Percentiles rank a stretch among this genome's conserved stretches.
These are phyloP conservation scores for Chalaropsis thielavioides DNA, from an alignment of 2,329 filamentous ascomycete genomes.

Conservation along the genomic window DNA sequence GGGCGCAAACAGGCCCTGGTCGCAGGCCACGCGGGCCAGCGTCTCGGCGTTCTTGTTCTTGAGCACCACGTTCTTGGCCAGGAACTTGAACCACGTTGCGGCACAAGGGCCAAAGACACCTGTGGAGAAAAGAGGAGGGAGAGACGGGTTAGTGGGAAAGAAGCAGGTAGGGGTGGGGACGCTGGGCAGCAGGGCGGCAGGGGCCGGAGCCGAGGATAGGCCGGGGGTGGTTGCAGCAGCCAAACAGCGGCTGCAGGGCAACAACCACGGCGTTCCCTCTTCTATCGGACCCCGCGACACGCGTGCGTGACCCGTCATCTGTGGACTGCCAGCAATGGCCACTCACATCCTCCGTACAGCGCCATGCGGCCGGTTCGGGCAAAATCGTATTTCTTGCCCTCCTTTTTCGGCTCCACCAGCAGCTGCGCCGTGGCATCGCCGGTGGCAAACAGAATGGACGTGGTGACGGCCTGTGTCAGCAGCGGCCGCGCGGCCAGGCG, in stretches of 20 bases:
- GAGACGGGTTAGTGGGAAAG: neutral
- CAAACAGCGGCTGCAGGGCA: too few relatives aligned
- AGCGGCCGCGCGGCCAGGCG: slow-evolving; percentile 68
- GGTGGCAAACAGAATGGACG: slow-evolving; percentile 79
- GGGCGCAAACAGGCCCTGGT: slow-evolving; percentile 77
- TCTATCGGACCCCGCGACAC: too few relatives aligned
- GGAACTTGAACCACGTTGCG: slow-evolving; percentile 72
- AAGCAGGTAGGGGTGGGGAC: slow-evolving; percentile 8
- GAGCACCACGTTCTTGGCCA: slow-evolving; percentile 54
- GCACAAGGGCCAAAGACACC: slow-evolving; percentile 77
- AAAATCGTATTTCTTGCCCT: slow-evolving; percentile 52
- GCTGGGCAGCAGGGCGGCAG: neutral
- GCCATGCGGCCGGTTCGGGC: slow-evolving; percentile 64
- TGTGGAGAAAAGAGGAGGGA: too few relatives aligned
- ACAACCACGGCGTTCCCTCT: too few relatives aligned
- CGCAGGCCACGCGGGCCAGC: slow-evolving; percentile 59
- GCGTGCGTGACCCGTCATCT: too few relatives aligned
- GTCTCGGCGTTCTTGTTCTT: slow-evolving; percentile 54
- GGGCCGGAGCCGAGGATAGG: slow-evolving; percentile 10
- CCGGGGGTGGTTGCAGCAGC: too few relatives aligned
- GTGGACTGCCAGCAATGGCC: neutral
- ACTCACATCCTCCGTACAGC: slow-evolving; percentile 60
- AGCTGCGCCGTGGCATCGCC: slow-evolving; percentile 89
- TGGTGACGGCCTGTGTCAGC: slow-evolving; percentile 81
- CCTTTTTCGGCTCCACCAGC: slow-evolving; percentile 66